These are phyloP conservation scores for Anthracocystis panici-leucophaei DNA, from an alignment of 1,284 basidiomycete species.

Conservation along the genomic window DNA sequence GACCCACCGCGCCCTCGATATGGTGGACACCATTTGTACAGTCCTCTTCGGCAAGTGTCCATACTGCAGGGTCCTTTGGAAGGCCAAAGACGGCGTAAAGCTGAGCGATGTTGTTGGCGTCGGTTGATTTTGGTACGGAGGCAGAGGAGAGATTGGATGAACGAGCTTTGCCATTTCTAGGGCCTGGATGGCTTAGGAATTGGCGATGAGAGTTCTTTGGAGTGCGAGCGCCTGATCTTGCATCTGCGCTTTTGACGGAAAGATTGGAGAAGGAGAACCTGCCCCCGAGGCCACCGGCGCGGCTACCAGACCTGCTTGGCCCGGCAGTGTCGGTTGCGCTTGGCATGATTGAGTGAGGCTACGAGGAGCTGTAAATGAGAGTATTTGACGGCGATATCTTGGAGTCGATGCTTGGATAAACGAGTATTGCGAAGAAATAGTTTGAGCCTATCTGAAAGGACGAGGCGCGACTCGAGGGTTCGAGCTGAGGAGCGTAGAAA, in stretches of 20 bases:
- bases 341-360: constrained; percentile 11
- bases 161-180: constrained; percentile 12
- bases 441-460: no score
- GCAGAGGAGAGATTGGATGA: constrained; percentile 29
- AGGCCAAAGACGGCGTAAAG: constrained; percentile 73
- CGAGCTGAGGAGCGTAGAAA: background rate
- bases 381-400: background rate
- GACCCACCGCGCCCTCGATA: constrained; percentile 84
- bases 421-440: no score
- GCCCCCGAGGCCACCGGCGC: constrained; percentile 19
- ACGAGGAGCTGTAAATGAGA: background rate
- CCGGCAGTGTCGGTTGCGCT: constrained; percentile 18
- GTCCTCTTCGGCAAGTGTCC: constrained; percentile 92
- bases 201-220: constrained; percentile 27
- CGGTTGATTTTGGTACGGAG: constrained; percentile 33
- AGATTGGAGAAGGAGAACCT: constrained; percentile 52
- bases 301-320: constrained; percentile 34
- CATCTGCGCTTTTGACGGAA: constrained; percentile 39
- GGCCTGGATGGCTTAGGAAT: constrained; percentile 27
- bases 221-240: constrained; percentile 21
- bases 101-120: constrained; percentile 70
- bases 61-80: constrained; percentile 73
- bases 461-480: no score
- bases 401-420: no score
- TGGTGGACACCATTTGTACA: constrained; percentile 85